Evolutionary conservation across 495 filamentous ascomycete genomes (phyloP), one percentile per base, ranked within the genome.

Genomic region (Trichoderma reesei): DNA sequence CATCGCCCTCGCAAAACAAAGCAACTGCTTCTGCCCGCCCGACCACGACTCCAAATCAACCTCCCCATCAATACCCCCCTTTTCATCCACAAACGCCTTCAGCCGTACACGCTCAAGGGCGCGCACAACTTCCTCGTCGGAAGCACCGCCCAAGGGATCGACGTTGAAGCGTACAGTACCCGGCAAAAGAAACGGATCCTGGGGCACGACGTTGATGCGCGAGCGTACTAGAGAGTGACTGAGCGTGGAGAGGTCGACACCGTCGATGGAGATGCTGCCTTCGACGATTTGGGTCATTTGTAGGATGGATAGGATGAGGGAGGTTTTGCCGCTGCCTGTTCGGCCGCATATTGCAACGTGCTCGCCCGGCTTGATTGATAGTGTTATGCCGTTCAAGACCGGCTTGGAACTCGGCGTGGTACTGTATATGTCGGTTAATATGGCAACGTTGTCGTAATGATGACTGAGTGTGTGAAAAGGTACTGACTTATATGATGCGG

Each of bases 11-110:
- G 78, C 79, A 1, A 83, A 70, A 62, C 76, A 76, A 64, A 82
- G 76, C 1, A 82, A 68, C 69, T 81, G 79, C 37, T 70, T 69
- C 64, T 83, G 74, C 5, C 80, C 80, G 37, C 77, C 74, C 3
- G 73, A 77, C 36, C 81, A 70, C 11, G 72, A 65, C 5, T 72
- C 67, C 11, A 67, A 67, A 7, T 74, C 69, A 38, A 79, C 61
- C 0, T 72, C 66, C 4, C 63, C 62, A 60, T 78, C 73, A 1
- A 79, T 63, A 0, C 77, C 75, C 18, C 75, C 76, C 54, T 75
- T 72, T 16, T 63, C 67, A 34, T 71, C 42, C 41, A 81, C 66
- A 16, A 73, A 31, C 10, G 73, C 64, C 74, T 73, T 75, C 5
- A 80, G 67, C 41, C 71, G 68, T 20, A 78, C 73, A n/a, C 65